These are phyloP conservation scores for Meira miltonrushii DNA, from an alignment of 1,284 basidiomycete genomes.

Conservation along the genomic window DNA sequence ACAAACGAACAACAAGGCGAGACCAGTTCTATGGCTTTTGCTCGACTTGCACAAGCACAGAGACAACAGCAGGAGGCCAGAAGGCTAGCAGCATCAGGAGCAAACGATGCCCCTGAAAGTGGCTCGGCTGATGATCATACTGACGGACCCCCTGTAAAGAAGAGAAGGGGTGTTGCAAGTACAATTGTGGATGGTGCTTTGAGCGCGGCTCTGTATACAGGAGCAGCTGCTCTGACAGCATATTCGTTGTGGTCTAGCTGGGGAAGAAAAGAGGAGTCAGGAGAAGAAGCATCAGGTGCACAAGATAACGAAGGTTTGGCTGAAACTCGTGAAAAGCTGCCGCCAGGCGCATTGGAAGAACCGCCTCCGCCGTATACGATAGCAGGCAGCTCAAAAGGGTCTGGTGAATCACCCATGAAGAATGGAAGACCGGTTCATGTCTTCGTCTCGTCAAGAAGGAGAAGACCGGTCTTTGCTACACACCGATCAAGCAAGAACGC, in stretches of 20 bases:
- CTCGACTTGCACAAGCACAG: constrained; percentile 6
- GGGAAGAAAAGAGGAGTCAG: constrained; percentile 15
- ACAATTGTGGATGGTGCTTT: constrained; percentile 32
- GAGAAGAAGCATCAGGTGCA: constrained; percentile 17
- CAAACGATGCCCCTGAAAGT: background rate
- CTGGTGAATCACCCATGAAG: background rate
- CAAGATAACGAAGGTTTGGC: constrained; percentile 22
- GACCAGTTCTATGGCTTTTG: constrained; percentile 6
- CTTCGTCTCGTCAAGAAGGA: constrained; percentile 26
- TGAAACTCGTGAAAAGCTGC: background rate
- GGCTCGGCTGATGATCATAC: background rate
- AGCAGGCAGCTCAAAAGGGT: background rate
- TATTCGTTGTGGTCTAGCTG: constrained; percentile 35
- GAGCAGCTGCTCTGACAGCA: constrained; percentile 34
- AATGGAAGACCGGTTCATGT: constrained; percentile 9
- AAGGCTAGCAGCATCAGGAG: background rate
- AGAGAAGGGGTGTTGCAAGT: constrained; percentile 29
- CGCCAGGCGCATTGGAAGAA: constrained; percentile 23
- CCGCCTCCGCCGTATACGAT: constrained; percentile 26
- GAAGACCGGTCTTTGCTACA: constrained; percentile 19
- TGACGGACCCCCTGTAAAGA: constrained; percentile 25
- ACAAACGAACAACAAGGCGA: background rate
- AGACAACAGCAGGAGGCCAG: constrained; percentile 2
- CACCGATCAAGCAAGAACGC: background rate
- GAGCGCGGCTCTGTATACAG: constrained; percentile 33